Evolutionary conservation across 1,284 basidiomycete species (phyloP).

Genomic region (Cronartium quercuum): DNA sequence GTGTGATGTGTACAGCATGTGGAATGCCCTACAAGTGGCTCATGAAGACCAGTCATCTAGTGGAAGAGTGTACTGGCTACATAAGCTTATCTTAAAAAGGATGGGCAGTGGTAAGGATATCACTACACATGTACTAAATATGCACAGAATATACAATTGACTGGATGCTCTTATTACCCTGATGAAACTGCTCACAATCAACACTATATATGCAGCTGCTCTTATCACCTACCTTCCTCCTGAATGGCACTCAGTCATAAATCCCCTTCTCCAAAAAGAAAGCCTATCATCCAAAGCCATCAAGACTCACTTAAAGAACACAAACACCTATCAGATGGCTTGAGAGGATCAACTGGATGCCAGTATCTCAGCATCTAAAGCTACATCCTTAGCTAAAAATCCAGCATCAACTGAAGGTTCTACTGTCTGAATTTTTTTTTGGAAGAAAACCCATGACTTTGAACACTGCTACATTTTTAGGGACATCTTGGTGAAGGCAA

Average conservation of each 20-base stretch:
- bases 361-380: no score
- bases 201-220: not conserved
- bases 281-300: no score
- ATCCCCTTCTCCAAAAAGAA: no score
- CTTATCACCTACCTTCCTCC: not conserved
- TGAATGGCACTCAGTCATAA: not conserved
- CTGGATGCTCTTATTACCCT: not conserved
- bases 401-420: no score
- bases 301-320: no score
- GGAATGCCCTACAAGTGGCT: not conserved
- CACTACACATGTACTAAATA: not conserved
- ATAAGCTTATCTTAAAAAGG: not conserved
- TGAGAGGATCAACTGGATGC: no score
- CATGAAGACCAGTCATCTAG: not conserved
- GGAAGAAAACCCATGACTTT: no score
- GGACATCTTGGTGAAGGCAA: no score
- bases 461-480: no score
- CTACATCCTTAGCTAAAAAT: no score
- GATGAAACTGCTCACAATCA: not conserved
- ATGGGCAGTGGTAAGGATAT: not conserved
- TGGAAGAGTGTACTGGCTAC: not conserved
- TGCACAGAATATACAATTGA: not conserved
- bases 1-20: not conserved
- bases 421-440: no score
- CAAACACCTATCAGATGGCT: no score